Conservation (phyloP, 2,329 filamentous ascomycete species). For the Fusarium haematococcum region DNA sequence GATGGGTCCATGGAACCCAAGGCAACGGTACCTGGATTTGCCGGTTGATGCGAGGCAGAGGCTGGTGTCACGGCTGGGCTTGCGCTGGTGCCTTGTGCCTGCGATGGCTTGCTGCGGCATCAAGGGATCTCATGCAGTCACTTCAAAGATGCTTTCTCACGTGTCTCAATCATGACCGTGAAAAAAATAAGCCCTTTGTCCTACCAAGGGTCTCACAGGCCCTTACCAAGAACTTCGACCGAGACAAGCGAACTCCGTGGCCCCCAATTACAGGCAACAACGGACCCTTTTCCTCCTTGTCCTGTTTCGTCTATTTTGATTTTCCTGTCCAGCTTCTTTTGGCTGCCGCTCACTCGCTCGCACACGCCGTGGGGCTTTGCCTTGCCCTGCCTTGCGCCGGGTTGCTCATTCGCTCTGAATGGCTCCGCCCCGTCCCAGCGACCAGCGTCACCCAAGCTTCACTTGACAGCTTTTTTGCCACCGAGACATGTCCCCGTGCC, state of each 20-base stretch:
- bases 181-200: constrained; percentile 17
- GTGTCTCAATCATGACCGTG: constrained; percentile 26
- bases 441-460: constrained; percentile 27
- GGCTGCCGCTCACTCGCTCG: constrained; percentile 32
- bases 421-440: constrained; percentile 37
- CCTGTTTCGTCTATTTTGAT: constrained; percentile 31
- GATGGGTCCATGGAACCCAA: constrained; percentile 20
- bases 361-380: constrained; percentile 39
- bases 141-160: constrained; percentile 5
- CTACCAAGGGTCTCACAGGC: not conserved
- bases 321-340: constrained; percentile 7
- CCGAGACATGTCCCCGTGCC: constrained; percentile 23
- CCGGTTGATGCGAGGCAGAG: constrained; percentile 17
- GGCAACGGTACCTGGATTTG: constrained; percentile 24
- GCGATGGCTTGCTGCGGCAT: constrained; percentile 27
- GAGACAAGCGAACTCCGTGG: constrained; percentile 20
- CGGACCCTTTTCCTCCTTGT: constrained; percentile 8
- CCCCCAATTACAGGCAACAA: constrained; percentile 38
- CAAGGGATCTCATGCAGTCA: constrained; percentile 35
- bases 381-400: constrained; percentile 33
- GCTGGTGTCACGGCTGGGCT: constrained; percentile 7
- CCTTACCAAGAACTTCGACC: not conserved
- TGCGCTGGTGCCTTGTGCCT: constrained; percentile 25
- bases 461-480: constrained; percentile 36
- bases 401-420: constrained; percentile 27